Evolutionary conservation across 106 monocot species (phyloP), one percentile per base, ranked within the genome.

Genomic region (Cymbidium sinense): DNA sequence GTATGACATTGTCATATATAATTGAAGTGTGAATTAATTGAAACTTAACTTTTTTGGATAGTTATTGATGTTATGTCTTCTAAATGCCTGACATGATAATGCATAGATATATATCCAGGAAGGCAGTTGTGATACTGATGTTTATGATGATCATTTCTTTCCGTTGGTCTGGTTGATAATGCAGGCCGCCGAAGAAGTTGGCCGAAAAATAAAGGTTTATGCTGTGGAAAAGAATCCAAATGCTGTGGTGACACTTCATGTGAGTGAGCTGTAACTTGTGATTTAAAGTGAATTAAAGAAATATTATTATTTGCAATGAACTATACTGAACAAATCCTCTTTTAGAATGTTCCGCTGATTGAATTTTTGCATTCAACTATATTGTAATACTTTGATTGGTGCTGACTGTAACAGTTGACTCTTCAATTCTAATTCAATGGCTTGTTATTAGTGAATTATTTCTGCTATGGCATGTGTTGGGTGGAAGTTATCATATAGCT

Each of bases 191-290:
- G 89, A 93, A 83, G 94, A 94, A 82, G 94, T 92, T 17, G 94
- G 90, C 10, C 83, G 94, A 20, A 94, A 84, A 70, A 64, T 98
- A 36, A 92, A 94, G 87, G 83, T 98, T 65, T 98, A 98, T 86
- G 98, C 98, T 76, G 90, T 98, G 21, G 98, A 98, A 64, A 98
- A 98, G 81, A 98, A 98, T 81, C 98, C 94, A 84, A 98, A 98
- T 90, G 98, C 98, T 51, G 94, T 94, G 34, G 88, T 95, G 43
- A 95, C 95, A 13, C 86, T 95, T 79, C 89, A 89, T 81, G 91
- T 95, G 44, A 88, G 89, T 87, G 83, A 25, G 34, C 77, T 41
- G 13, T 15, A 51, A 23, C 30, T 37, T 17, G 3, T 79, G 47
- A 79, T 70, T 35, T 7, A 1, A 18, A 71, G 71, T 71, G 5